Evolutionary conservation across 257 asterid species (phyloP).

Genomic region (Przewalskia tangutica): DNA sequence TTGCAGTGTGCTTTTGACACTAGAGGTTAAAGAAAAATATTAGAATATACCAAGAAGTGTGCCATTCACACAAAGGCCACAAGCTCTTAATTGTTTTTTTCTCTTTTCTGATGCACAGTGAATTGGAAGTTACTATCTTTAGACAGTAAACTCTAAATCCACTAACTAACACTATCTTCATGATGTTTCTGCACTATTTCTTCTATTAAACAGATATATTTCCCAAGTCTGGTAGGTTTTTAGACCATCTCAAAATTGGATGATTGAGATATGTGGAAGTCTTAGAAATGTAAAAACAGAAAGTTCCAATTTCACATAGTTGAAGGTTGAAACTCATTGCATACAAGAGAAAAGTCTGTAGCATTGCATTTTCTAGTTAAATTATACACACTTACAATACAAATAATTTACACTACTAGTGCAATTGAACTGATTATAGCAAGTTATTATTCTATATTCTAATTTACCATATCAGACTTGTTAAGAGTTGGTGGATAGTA

Average conservation of each 20-base stretch:
- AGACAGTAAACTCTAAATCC: not conserved
- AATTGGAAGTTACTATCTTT: not conserved
- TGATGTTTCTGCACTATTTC: not conserved
- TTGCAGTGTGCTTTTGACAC: conserved; percentile 46
- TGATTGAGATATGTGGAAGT: not conserved
- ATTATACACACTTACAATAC: not conserved
- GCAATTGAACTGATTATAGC: not conserved
- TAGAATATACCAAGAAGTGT: conserved; percentile 33
- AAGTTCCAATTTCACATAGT: not conserved
- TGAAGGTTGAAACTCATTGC: not conserved
- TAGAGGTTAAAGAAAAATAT: conserved; percentile 1
- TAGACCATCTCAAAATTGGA: not conserved
- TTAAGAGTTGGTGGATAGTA: not conserved
- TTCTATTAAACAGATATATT: not conserved
- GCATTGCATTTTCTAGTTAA: not conserved
- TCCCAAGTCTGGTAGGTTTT: not conserved
- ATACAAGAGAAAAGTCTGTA: not conserved
- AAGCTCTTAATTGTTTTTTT: not conserved
- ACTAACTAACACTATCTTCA: not conserved
- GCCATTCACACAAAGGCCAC: conserved; percentile 14
- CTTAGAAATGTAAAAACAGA: not conserved
- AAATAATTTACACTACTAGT: not conserved
- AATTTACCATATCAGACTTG: not conserved
- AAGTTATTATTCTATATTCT: not conserved
- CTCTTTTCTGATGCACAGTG: not conserved